Percentiles rank a stretch among this genome's conserved stretches.
Evolutionary conservation across 768 basidiomycete species (phyloP).

Genomic region (Kwoniella sp.): DNA sequence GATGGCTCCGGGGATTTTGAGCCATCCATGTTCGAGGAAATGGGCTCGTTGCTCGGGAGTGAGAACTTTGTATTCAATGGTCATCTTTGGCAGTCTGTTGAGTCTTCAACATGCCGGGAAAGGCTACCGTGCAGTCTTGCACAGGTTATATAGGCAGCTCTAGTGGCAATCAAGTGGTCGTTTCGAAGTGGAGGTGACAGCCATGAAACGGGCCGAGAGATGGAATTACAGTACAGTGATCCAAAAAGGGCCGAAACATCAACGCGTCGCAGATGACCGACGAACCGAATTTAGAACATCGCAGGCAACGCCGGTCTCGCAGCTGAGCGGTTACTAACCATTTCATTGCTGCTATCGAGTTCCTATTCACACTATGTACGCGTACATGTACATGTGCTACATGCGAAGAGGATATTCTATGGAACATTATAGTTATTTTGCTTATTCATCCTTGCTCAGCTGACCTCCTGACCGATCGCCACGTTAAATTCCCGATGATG

Average conservation of each 20-base stretch:
- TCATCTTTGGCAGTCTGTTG: background rate
- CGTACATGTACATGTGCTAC: no score
- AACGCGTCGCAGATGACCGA: background rate
- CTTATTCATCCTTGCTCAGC: no score
- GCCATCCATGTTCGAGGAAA: conserved; percentile 35
- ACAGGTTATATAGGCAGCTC: background rate
- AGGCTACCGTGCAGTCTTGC: no score
- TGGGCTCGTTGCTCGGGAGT: conserved; percentile 26
- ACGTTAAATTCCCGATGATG: no score
- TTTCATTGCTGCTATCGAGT: no score
- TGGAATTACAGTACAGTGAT: background rate
- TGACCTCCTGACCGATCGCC: no score
- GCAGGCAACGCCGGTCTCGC: background rate
- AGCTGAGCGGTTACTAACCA: no score
- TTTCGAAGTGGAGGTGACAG: background rate
- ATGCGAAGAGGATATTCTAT: no score
- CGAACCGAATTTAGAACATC: background rate
- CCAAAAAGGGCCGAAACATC: background rate
- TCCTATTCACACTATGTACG: no score
- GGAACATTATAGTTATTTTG: no score
- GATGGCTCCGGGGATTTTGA: conserved; percentile 25
- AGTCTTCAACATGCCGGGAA: no score
- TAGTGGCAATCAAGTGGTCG: background rate
- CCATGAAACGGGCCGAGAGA: background rate
- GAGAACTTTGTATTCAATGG: conserved; percentile 19